Percentiles rank a stretch among this genome's conserved stretches.
These are phyloP conservation scores for Spathaspora arborariae DNA, from an alignment of 805 yeast genomes.

Conservation along the genomic window DNA sequence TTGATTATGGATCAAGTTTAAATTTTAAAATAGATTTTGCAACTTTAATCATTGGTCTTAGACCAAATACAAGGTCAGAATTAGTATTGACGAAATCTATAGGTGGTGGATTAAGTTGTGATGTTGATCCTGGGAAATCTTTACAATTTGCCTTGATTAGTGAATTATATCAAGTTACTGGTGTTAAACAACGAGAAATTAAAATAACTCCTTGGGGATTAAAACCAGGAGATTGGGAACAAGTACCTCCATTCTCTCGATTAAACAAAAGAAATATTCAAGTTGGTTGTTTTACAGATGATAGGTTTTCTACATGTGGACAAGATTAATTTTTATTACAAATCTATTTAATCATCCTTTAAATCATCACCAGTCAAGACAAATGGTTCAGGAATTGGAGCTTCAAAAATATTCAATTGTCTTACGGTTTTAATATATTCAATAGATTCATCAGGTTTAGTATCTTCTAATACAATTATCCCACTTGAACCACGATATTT, in stretches of 20 bases:
- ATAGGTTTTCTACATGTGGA: background rate
- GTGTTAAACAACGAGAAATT: slow-evolving; percentile 5
- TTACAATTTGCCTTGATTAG: slow-evolving; percentile 7
- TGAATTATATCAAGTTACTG: slow-evolving; percentile 3
- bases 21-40: slow-evolving; percentile 5
- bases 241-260: slow-evolving; percentile 2
- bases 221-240: slow-evolving; percentile 2
- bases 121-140: slow-evolving; percentile 5
- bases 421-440: slow-evolving; percentile 79
- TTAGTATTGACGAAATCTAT: background rate
- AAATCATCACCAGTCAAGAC: slow-evolving; percentile 54
- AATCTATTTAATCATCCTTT: slow-evolving; percentile 29
- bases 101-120: slow-evolving; percentile 7
- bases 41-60: slow-evolving; percentile 1
- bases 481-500: slow-evolving; percentile 68
- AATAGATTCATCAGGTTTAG: slow-evolving; percentile 53
- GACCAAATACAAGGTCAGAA: slow-evolving; percentile 4
- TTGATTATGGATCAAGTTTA: slow-evolving; percentile 4
- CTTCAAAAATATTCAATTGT: slow-evolving; percentile 69
- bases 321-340: background rate
- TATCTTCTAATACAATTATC: slow-evolving; percentile 67
- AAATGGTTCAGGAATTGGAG: slow-evolving; percentile 71
- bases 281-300: slow-evolving; percentile 9
- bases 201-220: background rate
- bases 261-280: slow-evolving; percentile 5